Base-by-base conservation (phyloP, 805 yeast species). In the Metschnikowia dekortorum region DNA sequence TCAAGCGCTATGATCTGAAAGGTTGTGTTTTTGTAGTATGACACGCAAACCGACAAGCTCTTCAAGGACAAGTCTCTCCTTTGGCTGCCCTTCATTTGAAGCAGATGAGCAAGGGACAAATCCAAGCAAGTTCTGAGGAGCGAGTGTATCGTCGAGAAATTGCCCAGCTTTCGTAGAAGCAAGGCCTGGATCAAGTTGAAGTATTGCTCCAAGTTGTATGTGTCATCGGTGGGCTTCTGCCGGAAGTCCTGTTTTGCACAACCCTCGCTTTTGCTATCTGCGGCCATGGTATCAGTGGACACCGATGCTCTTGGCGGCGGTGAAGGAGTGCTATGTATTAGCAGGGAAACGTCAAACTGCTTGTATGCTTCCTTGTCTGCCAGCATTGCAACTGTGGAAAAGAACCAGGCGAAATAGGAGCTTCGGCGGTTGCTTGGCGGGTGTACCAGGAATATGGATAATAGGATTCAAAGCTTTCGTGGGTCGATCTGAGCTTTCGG, bases 61-160 rank as follows among this genome's bases (percentile, higher is more conserved):
- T 56, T 52, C 13, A 67, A 39, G 29, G 56, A 58, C 8, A 67
- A 44, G 28, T 65, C 63, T 18, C 69, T 48, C 46, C 65, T 64
- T 41, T 64, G 67, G 10, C 55, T 38, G 45, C 61, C 61, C 28
- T 56, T 57, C 35, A 67, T 42, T 13, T 42, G 45, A 14, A 64
- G 55, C 4, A 49, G 40, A 44, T 64, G 67, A 6, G 64, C 49
- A 34, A 67, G 50, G 33, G 59, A 47, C 41, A 65, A 62, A 47
- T 67, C 69, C 22, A 59, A 60, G 11, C 64, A 52, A 11, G 69
- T 64, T 36, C 69, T 51, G 9, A 62, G 48, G 9, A 56, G 39
- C 37, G 55, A 55, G 39, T 67, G 69, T 29, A 56, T 44, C 31
- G 59, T 57, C 28, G 59, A 48, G 36, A 31, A 44, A 18, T 33